Percentiles rank a stretch among this genome's conserved stretches.
Evolutionary conservation across 1,139 yeast species (phyloP).

Genomic region (Torulaspora globosa): DNA sequence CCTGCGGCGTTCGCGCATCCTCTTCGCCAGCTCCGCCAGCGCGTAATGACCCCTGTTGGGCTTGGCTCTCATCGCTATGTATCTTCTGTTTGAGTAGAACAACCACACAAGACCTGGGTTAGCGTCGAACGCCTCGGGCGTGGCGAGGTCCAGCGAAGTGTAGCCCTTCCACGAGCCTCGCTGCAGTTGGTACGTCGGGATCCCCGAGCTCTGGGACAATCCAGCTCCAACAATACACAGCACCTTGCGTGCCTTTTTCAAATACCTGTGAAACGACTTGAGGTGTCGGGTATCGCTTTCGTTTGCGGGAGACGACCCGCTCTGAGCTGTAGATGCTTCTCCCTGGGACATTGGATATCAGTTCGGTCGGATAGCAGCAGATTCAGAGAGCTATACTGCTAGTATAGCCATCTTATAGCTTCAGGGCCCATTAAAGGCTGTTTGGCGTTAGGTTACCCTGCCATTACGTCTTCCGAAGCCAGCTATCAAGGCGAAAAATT

Average conservation of each 20-base stretch:
- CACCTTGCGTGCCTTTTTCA: slow-evolving; percentile 50
- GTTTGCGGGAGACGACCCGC: not conserved
- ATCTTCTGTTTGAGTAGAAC: slow-evolving; percentile 69
- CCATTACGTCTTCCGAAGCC: not conserved
- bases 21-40: slow-evolving; percentile 52
- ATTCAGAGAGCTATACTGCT: not conserved
- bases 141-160: slow-evolving; percentile 78
- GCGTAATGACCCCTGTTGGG: slow-evolving; percentile 76
- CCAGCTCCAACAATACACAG: slow-evolving; percentile 86
- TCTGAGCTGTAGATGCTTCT: slow-evolving; percentile 3
- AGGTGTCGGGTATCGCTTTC: slow-evolving; percentile 26
- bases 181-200: slow-evolving; percentile 67
- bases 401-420: not conserved
- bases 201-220: slow-evolving; percentile 69
- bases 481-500: not conserved
- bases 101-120: slow-evolving; percentile 92
- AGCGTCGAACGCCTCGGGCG: slow-evolving; percentile 80
- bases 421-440: not conserved
- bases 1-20: slow-evolving; percentile 27
- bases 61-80: slow-evolving; percentile 55
- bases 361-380: not conserved
- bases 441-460: not conserved
- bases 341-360: slow-evolving; percentile 5
- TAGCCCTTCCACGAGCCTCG: slow-evolving; percentile 77
- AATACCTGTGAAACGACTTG: slow-evolving; percentile 54